phyloP scores from a whole-genome alignment of 805 yeast species.

The Yamadazyma laniorum region DNA sequence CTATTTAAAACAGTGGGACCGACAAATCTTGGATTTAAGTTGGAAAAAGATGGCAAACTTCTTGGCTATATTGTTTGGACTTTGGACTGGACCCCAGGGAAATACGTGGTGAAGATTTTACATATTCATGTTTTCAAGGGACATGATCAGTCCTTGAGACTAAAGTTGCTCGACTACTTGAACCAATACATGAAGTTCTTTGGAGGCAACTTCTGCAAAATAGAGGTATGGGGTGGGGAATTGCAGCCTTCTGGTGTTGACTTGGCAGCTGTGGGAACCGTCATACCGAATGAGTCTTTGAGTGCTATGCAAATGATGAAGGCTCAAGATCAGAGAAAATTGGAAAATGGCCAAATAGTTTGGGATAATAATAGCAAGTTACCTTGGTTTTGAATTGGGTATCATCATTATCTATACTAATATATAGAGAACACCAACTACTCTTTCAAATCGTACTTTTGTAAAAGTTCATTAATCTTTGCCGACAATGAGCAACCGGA shows the following conservation, averaged over 20 bases:
- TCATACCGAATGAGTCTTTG: constrained; percentile 32
- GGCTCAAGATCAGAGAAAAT: constrained; percentile 22
- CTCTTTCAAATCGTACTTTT: constrained; percentile 1
- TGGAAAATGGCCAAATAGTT: constrained; percentile 25
- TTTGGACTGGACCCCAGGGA: constrained; percentile 24
- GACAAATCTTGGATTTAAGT: constrained; percentile 29
- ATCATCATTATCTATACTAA: not conserved
- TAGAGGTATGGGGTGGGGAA: constrained; percentile 36
- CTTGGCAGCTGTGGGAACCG: constrained; percentile 16
- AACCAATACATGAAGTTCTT: constrained; percentile 10
- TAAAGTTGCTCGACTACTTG: constrained; percentile 5
- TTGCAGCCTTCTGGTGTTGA: constrained; percentile 9
- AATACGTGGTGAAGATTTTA: constrained; percentile 11
- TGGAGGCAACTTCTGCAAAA: constrained; percentile 15
- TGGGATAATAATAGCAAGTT: constrained; percentile 45
- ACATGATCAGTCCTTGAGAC: constrained; percentile 8
- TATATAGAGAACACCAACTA: not conserved
- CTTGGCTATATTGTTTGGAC: constrained; percentile 39
- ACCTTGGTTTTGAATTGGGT: constrained; percentile 36
- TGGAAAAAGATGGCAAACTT: constrained; percentile 15
- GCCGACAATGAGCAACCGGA: constrained; percentile 21
- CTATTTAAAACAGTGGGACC: constrained; percentile 28
- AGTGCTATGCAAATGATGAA: constrained; percentile 34
- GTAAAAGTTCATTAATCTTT: constrained; percentile 24
- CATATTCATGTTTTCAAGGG: constrained; percentile 10